A percentile compares a stretch with the other conserved stretches of the same genome.
These are phyloP conservation scores for Monosporozyma yasuniensis DNA, from an alignment of 805 yeast species.

Conservation along the genomic window DNA sequence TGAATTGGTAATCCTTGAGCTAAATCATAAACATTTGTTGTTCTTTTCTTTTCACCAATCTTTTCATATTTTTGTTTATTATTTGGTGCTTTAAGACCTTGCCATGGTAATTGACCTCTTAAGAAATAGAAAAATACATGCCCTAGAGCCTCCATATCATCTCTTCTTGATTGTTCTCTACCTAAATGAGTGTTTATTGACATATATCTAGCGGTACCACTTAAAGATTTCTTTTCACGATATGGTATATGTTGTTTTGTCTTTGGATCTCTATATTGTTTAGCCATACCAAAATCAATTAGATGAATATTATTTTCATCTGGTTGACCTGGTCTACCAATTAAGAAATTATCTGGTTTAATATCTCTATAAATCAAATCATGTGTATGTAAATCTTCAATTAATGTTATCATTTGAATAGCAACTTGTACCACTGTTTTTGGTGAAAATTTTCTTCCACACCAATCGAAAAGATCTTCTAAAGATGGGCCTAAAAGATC, in stretches of 20 bases:
- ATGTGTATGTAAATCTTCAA: constrained; percentile 80
- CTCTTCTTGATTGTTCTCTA: constrained; percentile 92
- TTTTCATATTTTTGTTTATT: constrained; percentile 96
- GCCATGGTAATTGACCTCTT: constrained; percentile 96
- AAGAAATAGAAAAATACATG: constrained; percentile 93
- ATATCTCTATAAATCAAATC: constrained; percentile 92
- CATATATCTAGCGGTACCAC: constrained; percentile 99
- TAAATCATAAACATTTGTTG: constrained; percentile 77
- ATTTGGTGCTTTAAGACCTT: constrained; percentile 95
- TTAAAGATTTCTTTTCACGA: constrained; percentile 87
- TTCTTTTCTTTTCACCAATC: constrained; percentile 91
- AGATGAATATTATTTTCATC: constrained; percentile 81
- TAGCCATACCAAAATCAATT: constrained; percentile 98
- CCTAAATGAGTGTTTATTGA: constrained; percentile 95
- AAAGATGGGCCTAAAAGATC: constrained; percentile 92
- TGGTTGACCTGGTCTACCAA: constrained; percentile 82
- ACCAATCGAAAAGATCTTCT: constrained; percentile 97
- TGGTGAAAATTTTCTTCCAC: constrained; percentile 79
- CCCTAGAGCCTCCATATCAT: constrained; percentile 92
- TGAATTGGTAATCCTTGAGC: constrained; percentile 88
- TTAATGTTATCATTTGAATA: constrained; percentile 84
- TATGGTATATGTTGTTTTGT: constrained; percentile 94
- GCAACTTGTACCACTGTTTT: constrained; percentile 93
- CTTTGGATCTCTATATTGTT: constrained; percentile 93
- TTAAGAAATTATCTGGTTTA: constrained; percentile 93